Evolutionary conservation across 495 filamentous ascomycete species (phyloP), one percentile per base, ranked within the genome.

Genomic region (Tuber brumale): DNA sequence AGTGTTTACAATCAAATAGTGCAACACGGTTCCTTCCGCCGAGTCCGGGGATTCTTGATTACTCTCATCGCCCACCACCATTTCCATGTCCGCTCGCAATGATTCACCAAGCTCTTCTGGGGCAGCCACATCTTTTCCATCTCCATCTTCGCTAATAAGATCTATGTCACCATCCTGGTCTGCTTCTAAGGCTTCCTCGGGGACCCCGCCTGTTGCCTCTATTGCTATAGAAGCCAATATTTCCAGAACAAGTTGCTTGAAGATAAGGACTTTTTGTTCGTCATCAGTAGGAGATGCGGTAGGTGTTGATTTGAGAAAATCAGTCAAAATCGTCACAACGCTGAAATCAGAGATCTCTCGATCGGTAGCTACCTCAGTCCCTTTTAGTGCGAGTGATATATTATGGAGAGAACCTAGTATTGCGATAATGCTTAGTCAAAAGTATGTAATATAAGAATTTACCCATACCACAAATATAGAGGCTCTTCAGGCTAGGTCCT

Each of bases 171-270:
- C 80, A 70, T 77, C 79, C 37, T 71, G 78, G 18, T 79, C 82
- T 37, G 75, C 74, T 46, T 77, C 77, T 41, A 83, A 82, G 75
- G 77, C 80, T 69, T 84, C 82, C 21, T 76, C 84, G 37, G 81
- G 75, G 71, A 83, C 83, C 42, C 78, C 83, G 39, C 85, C 83
- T 12, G 83, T 84, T 1, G 89, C 82, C 41, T 84, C 84, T 2
- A 88, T 89, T 39, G 88, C 88, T 75, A 91, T 89, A 10, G 89
- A 89, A 14, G 88, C 88, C 1, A 89, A 76, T 14, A 89, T 86
- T 77, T 90, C 89, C 1, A 91, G 80, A 23, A 86, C 87, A 23
- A 87, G 74, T 77, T 88, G 84, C 16, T 66, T 66, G 46, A 88
- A 73, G 35, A 86, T 82, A 57, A 87, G 78, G 43, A 69, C 72